phyloP scores from a whole-genome alignment of 2,329 filamentous ascomycete species.

The Cordyceps cateniannulata region DNA sequence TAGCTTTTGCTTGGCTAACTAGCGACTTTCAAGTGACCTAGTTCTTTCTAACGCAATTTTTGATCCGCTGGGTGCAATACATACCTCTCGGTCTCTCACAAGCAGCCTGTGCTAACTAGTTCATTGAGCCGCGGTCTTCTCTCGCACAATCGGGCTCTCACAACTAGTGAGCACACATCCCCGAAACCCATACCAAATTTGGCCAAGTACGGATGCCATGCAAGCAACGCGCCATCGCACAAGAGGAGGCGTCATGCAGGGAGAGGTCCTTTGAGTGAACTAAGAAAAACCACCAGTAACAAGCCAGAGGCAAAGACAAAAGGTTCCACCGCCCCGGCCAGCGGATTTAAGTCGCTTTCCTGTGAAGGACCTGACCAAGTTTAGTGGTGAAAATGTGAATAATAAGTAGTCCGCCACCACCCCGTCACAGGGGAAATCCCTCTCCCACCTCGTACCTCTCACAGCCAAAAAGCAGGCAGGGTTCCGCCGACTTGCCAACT shows the following conservation, averaged over 20 bases:
- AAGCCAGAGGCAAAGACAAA: neutral
- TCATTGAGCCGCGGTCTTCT: neutral
- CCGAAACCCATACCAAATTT: neutral
- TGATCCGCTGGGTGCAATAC: neutral
- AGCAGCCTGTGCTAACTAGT: too few species aligned
- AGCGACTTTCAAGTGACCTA: neutral
- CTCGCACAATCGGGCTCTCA: neutral
- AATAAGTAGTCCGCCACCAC: neutral
- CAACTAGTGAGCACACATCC: neutral
- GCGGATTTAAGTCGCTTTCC: neutral
- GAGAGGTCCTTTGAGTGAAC: neutral
- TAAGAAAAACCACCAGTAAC: neutral
- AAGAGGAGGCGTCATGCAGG: constrained; percentile 6
- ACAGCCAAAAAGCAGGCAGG: neutral
- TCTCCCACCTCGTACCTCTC: neutral
- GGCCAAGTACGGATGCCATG: neutral
- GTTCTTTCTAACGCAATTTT: constrained; percentile 1
- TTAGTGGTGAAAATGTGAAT: neutral
- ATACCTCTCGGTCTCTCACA: too few species aligned
- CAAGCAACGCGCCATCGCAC: neutral
- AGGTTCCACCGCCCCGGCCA: constrained; percentile 3
- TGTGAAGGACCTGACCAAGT: neutral
- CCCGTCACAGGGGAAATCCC: neutral
- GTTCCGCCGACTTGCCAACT: too few species aligned
- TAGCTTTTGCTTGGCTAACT: neutral